Evolutionary conservation across 192 early-diverging fungal species (phyloP), one percentile per base, ranked within the genome.

Genomic region (Rhizophagus sp.): DNA sequence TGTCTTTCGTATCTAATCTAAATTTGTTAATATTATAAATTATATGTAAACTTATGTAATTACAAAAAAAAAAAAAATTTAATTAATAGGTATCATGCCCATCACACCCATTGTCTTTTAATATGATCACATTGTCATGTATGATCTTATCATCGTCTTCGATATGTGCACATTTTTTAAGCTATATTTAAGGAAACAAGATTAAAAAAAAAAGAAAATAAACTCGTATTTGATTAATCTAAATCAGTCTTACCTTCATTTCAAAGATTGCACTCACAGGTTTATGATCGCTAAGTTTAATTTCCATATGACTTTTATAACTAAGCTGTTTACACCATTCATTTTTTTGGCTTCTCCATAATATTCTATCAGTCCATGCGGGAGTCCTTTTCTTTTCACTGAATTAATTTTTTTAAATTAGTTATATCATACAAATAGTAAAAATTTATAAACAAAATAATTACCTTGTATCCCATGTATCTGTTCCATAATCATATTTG

Each of bases 351-450:
- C 92, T 93, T 79, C 91, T 91, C 94, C 94, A 98, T 61, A 98
- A 85, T 33, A 99, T 91, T 41, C 98, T 92, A 81, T 99, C 98
- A 79, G 95, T 97, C 91, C 96, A 99, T 2, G 96, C 91, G 19
- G 98, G 98, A 5, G 92, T 85, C 39, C 98, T 88, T 24, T 87
- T 87, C 79, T 96, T 96, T 79, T 94, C 94, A 69, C 90, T 68
- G 11, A 68, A 27, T n/a, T 4, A 10, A n/a, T 22, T 57, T 22
- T 30, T 19, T 22, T 44, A 41, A 41, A 41, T 36, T 19, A 9
- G 22, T 5, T 5, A 3, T 12, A 33, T 19, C 0, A 36, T 15
- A 36, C 2, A 7, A 33, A 27, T 24, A 13, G 6, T 22, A n/a
- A 63, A n/a, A 12, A 22, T 25, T 47, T 82, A 19, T 36, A 22